These are phyloP conservation scores for Forsythia viridissima DNA, from an alignment of 257 asterid genomes.

Conservation along the genomic window DNA sequence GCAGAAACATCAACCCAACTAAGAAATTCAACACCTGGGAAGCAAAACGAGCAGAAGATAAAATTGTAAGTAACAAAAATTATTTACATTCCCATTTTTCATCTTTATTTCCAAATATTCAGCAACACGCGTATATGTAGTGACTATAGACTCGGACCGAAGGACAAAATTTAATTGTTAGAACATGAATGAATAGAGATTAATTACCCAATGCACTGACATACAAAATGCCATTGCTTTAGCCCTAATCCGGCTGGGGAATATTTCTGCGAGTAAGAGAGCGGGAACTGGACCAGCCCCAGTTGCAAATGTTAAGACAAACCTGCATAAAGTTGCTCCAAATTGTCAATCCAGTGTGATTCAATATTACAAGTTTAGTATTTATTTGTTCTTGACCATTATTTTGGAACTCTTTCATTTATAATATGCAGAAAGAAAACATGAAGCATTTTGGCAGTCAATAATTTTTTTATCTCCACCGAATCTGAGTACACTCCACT, in stretches of 20 bases:
- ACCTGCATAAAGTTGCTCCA: constrained; percentile 49
- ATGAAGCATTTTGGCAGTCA: background rate
- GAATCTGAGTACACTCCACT: background rate
- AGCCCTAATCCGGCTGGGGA: constrained; percentile 77
- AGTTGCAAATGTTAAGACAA: constrained; percentile 76
- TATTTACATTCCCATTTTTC: background rate
- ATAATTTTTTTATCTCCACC: background rate
- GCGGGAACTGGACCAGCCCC: constrained; percentile 97
- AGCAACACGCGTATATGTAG: background rate
- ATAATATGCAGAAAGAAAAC: background rate
- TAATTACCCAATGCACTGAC: constrained; percentile 93
- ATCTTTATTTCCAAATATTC: background rate
- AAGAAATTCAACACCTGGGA: constrained; percentile 72
- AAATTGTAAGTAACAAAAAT: background rate
- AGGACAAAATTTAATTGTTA: background rate
- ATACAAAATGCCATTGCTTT: constrained; percentile 91
- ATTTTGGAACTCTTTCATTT: background rate
- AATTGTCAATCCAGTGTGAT: background rate
- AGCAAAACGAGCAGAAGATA: constrained; percentile 3
- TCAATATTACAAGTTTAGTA: constrained; percentile 5
- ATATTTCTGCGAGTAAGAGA: constrained; percentile 83
- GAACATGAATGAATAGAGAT: background rate
- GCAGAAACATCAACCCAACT: constrained; percentile 84
- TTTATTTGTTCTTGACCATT: background rate
- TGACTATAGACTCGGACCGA: background rate